Evolutionary conservation across 306 rosid species (phyloP), one percentile per base, ranked within the genome.

Genomic region (Gleditsia sinensis): DNA sequence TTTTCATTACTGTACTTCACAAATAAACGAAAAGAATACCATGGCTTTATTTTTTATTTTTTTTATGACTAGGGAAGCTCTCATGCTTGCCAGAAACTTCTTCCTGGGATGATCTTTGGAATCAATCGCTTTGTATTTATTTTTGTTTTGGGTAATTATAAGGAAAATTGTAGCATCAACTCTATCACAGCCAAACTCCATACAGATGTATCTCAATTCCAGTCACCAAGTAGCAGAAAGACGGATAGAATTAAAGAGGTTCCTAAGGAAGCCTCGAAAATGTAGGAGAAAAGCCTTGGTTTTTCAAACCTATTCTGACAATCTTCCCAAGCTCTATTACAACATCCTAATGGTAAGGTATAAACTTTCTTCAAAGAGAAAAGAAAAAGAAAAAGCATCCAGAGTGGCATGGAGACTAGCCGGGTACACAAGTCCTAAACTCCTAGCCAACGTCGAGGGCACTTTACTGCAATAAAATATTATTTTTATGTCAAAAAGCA

Each of bases 381-480:
- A 27, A 5, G 14, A 8, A 7, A 17, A 10, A 39, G 64, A 49
- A 46, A 46, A 79, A 70, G 81, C 67, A 63, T 80, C 69, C 23
- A 59, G 48, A 75, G 36, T 23, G 67, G 75, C 89, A 77, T n/a
- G 46, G 75, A 70, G 80, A 27, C 50, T 70, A 74, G 63, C 66
- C 80, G 71, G 78, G 70, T 78, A 77, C 66, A 36, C 80, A 63
- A 59, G 57, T 67, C 79, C 71, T 78, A 64, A 66, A 42, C 37
- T 51, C 81, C 72, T 28, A 45, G 21, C 68, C 68, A 56, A 20
- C 49, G 45, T 59, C 65, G 13, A 59, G 68, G 45, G 78, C 76
- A 48, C 40, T 57, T 88, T 78, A 86, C 85, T 86, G 87, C 75
- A 74, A 77, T 0, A 58, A 28, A 19, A 69, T 30, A 69, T 54